phyloP scores from a whole-genome alignment of 495 filamentous ascomycete genomes.

The Elasticomyces elasticus region DNA sequence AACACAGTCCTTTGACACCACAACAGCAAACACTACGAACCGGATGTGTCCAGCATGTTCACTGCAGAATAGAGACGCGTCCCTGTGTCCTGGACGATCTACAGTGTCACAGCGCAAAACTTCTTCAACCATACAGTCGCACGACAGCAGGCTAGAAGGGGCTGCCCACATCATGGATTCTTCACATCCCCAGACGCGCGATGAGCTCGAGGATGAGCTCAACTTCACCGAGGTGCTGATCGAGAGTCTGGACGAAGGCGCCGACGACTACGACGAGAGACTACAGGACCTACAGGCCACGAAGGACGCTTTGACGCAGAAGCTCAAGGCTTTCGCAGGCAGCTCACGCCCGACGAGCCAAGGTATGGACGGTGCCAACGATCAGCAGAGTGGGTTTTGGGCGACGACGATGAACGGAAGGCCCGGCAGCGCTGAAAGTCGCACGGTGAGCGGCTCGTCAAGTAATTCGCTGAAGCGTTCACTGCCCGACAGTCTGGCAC shows the following conservation, averaged over 20 bases:
- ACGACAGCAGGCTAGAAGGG: not conserved
- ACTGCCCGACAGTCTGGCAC: not conserved
- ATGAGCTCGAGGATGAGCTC: constrained; percentile 26
- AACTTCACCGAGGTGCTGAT: constrained; percentile 21
- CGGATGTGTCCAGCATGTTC: too few species aligned
- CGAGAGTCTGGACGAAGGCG: constrained; percentile 16
- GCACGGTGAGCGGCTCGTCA: not conserved
- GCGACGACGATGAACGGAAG: constrained; percentile 1
- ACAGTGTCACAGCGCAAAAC: too few species aligned
- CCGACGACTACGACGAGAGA: constrained; percentile 19
- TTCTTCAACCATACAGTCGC: not conserved
- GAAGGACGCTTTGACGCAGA: constrained; percentile 10
- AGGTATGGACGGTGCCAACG: constrained; percentile 4
- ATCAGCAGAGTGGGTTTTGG: not conserved
- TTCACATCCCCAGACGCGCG: too few species aligned
- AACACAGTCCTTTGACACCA: too few species aligned
- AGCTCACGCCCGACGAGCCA: not conserved
- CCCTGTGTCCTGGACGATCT: not conserved
- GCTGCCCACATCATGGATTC: too few species aligned
- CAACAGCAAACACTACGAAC: too few species aligned
- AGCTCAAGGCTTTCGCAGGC: not conserved
- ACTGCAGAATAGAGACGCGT: too few species aligned
- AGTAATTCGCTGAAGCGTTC: constrained; percentile 9
- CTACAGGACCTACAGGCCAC: constrained; percentile 2
- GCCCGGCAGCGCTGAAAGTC: not conserved